A percentile compares a stretch with the other conserved stretches of the same genome.
Evolutionary conservation across 2,329 filamentous ascomycete genomes (phyloP).

Genomic region (Cordyceps javanica): DNA sequence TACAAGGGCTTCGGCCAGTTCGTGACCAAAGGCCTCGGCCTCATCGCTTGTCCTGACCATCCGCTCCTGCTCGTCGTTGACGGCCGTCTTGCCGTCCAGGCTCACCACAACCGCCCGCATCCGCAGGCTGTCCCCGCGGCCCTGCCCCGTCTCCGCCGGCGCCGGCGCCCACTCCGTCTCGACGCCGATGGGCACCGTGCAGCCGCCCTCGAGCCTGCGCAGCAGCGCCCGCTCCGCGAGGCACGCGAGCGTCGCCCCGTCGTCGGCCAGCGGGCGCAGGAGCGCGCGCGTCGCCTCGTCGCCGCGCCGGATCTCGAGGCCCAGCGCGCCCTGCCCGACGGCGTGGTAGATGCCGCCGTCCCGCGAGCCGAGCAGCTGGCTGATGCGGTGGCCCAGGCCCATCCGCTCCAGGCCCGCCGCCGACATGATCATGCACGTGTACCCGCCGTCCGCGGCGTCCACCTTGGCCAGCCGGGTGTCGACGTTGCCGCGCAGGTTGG

Average conservation of each 20-base stretch:
- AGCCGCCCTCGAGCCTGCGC: constrained; percentile 84
- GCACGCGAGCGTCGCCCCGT: constrained; percentile 62
- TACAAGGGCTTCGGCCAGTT: constrained; percentile 66
- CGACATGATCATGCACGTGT: constrained; percentile 78
- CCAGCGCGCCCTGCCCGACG: constrained; percentile 88
- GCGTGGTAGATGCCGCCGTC: constrained; percentile 77
- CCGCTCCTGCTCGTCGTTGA: constrained; percentile 60
- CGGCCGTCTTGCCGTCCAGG: constrained; percentile 69
- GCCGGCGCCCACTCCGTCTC: constrained; percentile 64
- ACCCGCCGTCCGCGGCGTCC: constrained; percentile 67
- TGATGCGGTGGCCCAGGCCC: constrained; percentile 65
- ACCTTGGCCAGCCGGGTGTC: constrained; percentile 81
- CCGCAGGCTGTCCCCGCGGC: constrained; percentile 59
- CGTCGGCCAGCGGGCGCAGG: constrained; percentile 56
- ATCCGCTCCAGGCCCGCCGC: constrained; percentile 80
- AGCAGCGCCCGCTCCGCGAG: constrained; percentile 79
- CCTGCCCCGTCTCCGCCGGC: constrained; percentile 13
- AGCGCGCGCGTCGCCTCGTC: constrained; percentile 59
- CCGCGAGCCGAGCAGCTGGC: constrained; percentile 66
- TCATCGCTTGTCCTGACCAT: constrained; percentile 57
- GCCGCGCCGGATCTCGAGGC: constrained; percentile 70
- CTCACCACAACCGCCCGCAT: constrained; percentile 78
- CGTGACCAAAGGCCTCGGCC: constrained; percentile 71
- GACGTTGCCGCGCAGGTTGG: constrained; percentile 85
- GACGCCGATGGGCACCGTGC: constrained; percentile 94